Conservation (phyloP, 345 rosid species). For the Crucihimalaya himalaica region DNA sequence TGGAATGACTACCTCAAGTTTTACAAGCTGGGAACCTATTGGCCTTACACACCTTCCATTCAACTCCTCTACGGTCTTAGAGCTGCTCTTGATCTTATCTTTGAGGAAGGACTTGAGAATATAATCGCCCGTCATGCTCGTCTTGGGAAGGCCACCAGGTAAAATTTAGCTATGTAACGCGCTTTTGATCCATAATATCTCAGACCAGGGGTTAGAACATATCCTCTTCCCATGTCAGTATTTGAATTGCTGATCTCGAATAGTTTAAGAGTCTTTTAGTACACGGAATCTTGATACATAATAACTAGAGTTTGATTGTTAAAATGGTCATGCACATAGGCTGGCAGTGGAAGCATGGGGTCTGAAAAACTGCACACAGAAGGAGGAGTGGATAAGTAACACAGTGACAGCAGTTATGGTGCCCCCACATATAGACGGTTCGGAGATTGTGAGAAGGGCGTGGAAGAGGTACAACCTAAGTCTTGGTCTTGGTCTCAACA, state of each 20-base stretch:
- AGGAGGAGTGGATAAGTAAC: slow-evolving; percentile 97
- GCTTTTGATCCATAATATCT: background rate
- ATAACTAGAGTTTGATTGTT: background rate
- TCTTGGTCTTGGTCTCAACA: slow-evolving; percentile 98
- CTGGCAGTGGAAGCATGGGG: slow-evolving; percentile 99
- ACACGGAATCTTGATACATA: background rate
- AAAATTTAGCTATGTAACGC: background rate
- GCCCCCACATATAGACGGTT: slow-evolving; percentile 78
- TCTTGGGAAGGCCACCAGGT: slow-evolving; percentile 92
- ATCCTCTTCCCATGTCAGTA: background rate
- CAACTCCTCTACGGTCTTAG: slow-evolving; percentile 87
- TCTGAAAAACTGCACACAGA: slow-evolving; percentile 95
- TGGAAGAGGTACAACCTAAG: slow-evolving; percentile 93
- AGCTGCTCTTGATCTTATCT: slow-evolving; percentile 92
- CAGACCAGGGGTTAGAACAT: background rate
- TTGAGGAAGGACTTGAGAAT: slow-evolving; percentile 95
- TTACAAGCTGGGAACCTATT: slow-evolving; percentile 82
- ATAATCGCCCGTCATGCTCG: slow-evolving; percentile 86
- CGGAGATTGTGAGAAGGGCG: slow-evolving; percentile 83
- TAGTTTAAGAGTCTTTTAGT: background rate
- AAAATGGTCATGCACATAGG: slow-evolving; percentile 44
- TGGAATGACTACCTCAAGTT: slow-evolving; percentile 94
- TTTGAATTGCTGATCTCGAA: background rate
- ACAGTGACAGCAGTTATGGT: slow-evolving; percentile 95
- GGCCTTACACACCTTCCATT: slow-evolving; percentile 99